phyloP scores from a whole-genome alignment of 495 filamentous ascomycete species.

The Xylaria bambusicola region DNA sequence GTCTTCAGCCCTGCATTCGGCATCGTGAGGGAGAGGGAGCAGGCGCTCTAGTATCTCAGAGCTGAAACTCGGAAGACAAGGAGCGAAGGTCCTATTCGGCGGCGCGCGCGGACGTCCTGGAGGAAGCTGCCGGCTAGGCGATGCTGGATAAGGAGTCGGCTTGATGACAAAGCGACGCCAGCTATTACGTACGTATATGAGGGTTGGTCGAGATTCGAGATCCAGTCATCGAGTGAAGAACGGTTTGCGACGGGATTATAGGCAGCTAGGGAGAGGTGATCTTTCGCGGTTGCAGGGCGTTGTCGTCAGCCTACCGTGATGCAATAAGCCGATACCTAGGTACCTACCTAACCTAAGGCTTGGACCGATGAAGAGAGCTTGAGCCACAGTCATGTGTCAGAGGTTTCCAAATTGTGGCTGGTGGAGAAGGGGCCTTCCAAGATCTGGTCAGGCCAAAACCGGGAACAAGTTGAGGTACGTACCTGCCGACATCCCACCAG shows the following conservation, averaged over 20 bases:
- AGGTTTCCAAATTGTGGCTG: slow-evolving; percentile 7
- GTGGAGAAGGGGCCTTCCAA: slow-evolving; percentile 11
- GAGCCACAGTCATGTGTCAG: slow-evolving; percentile 28
- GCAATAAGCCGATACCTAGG: slow-evolving; percentile 21
- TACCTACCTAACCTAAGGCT: slow-evolving; percentile 18
- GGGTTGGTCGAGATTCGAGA: background rate
- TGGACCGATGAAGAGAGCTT: slow-evolving; percentile 25
- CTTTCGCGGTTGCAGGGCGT: slow-evolving; percentile 26
- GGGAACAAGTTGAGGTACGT: slow-evolving; percentile 12
- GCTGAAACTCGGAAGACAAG: background rate
- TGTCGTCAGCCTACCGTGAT: slow-evolving; percentile 36
- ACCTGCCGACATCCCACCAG: slow-evolving; percentile 2
- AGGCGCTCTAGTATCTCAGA: background rate
- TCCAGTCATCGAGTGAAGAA: background rate
- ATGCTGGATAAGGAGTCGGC: background rate
- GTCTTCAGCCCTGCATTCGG: slow-evolving; percentile 87
- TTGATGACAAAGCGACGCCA: background rate
- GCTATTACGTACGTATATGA: background rate
- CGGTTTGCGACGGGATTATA: background rate
- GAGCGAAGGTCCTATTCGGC: background rate
- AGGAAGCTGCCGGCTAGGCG: too few relatives aligned
- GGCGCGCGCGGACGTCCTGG: background rate
- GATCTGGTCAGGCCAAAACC: background rate
- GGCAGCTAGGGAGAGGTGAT: background rate
- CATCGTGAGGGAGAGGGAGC: slow-evolving; percentile 56